Conservation (phyloP, 1,139 yeast species). For the Hyphopichia pseudoburtonii region DNA sequence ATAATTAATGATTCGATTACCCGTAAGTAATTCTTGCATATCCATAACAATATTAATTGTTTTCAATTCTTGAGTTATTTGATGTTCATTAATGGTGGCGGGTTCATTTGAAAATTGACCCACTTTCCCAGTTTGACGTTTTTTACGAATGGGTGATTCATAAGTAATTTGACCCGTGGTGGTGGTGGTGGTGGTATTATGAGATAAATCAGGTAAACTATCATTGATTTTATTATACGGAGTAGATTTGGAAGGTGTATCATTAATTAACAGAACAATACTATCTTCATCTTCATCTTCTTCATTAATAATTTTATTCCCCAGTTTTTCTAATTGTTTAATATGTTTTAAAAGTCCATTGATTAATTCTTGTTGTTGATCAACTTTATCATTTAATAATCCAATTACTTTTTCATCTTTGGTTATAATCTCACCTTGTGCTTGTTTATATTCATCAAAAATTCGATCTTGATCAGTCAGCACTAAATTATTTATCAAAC, state of each 20-base stretch:
- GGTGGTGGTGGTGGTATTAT: background rate
- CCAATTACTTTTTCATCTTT: conserved; percentile 29
- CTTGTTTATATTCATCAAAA: conserved; percentile 29
- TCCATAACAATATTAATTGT: conserved; percentile 52
- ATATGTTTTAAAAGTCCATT: conserved; percentile 17
- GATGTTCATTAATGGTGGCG: conserved; percentile 28
- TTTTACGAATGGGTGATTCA: conserved; percentile 40
- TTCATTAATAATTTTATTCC: background rate
- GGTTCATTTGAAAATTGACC: conserved; percentile 13
- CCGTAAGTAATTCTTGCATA: conserved; percentile 58
- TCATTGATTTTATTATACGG: background rate
- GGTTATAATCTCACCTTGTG: conserved; percentile 27
- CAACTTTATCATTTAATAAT: conserved; percentile 24
- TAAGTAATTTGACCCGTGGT: conserved; percentile 11
- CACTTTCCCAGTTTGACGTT: conserved; percentile 10
- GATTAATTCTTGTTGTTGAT: conserved; percentile 27
- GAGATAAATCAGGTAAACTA: conserved; percentile 2
- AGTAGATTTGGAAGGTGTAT: conserved; percentile 3
- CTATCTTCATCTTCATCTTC: conserved; percentile 4
- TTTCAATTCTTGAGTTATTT: conserved; percentile 42
- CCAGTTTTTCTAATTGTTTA: background rate
- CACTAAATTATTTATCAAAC: conserved; percentile 32
- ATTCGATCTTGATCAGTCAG: conserved; percentile 37
- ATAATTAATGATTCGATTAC: conserved; percentile 51
- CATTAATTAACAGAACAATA: background rate